Evolutionary conservation across 2,329 filamentous ascomycete species (phyloP), one percentile per base, ranked within the genome.

Genomic region (Fonsecaea monophora): DNA sequence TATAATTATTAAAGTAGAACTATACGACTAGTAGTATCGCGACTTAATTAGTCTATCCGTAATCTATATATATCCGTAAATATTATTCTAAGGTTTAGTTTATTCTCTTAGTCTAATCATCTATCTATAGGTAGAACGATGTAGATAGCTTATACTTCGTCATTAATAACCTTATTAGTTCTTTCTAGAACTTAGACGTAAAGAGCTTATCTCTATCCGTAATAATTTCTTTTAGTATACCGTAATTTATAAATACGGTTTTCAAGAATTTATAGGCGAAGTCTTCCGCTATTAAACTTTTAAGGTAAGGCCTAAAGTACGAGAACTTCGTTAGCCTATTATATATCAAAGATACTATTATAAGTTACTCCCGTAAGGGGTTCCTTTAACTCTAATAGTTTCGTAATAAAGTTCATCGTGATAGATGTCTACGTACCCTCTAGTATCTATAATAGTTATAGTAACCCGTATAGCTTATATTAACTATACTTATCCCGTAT

Each of bases 91-190:
- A 4, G 1, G 21, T 59, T 59, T 59, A 48, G 37, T 59, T 59
- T 9, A 12, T 45, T 42, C 56, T 21, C 15, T 59, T 10, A n/a
- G n/a, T 59, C 10, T 59, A 48, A 0, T 13, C 21, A 32, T 59
- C 38, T 34, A 18, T 59, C 42, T 71, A 64, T 60, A 54, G 42
- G 37, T 71, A 60, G 40, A 60, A 70, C 13, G 25, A 21, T 55
- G 30, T 60, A 35, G 15, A 65, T 40, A 69, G 35, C 42, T 68
- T 68, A 53, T 65, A 55, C 12, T 64, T 42, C 34, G 25, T 67
- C n/a, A n/a, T n/a, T n/a, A n/a, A n/a, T n/a, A n/a, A 32, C 13
- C 35, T 45, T 55, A 21, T 38, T 42, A 64, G 25, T 60, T 1
- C 35, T 34, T 60, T 5, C 30, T 35, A 53, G 30, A 61, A 63